Conservation (phyloP, 106 monocot genomes). For the Dioscorea alata region DNA sequence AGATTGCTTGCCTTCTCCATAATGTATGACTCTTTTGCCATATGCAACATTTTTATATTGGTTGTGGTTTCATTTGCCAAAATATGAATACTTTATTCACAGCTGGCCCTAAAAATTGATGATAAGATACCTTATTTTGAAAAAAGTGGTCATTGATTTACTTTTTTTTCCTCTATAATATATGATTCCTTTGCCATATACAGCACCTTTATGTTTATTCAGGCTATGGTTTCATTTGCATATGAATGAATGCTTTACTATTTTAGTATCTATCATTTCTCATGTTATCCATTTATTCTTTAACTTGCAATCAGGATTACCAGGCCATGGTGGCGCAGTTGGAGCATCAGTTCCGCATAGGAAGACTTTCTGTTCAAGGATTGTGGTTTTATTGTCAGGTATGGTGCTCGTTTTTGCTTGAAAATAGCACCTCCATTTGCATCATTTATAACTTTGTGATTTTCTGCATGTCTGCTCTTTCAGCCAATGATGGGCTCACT, state of each 20-base stretch:
- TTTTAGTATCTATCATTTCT: neutral
- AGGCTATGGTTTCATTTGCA: too few species aligned
- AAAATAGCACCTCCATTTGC: neutral
- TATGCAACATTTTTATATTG: too few species aligned
- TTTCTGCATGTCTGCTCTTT: neutral
- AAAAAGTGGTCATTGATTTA: too few species aligned
- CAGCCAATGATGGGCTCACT: conserved; percentile 93
- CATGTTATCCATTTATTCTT: neutral
- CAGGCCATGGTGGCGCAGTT: conserved; percentile 97
- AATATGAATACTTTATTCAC: too few species aligned
- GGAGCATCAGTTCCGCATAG: conserved; percentile 95
- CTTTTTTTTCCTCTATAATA: too few species aligned
- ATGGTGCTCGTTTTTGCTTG: neutral
- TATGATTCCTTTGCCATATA: too few species aligned
- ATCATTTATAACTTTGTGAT: neutral
- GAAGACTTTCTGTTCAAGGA: conserved; percentile 88
- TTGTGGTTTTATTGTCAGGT: conserved; percentile 99
- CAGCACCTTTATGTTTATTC: too few species aligned
- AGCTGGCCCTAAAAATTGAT: too few species aligned
- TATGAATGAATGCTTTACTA: neutral
- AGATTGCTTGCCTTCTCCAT: too few species aligned
- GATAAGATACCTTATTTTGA: too few species aligned
- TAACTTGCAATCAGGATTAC: conserved; percentile 57
- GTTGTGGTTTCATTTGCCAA: too few species aligned
- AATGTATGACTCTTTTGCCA: too few species aligned